Evolutionary conservation across 2,329 filamentous ascomycete genomes (phyloP), one percentile per base, ranked within the genome.

Genomic region (Pseudogymnoascus sp.): DNA sequence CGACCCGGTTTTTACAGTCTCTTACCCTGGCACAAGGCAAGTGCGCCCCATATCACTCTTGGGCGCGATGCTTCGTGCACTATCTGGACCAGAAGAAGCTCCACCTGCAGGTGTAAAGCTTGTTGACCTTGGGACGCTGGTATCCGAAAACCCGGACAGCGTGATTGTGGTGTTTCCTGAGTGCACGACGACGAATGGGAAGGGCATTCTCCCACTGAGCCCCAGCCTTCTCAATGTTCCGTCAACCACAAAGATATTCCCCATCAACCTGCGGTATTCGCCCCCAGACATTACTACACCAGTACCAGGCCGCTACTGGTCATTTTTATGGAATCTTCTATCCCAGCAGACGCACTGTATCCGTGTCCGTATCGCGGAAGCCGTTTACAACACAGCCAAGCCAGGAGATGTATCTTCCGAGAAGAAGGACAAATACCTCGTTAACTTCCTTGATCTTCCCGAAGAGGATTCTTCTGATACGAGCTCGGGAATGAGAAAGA

Each of bases 141-240:
- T 92, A 9, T 76, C 80, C 33, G 79, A 83, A 63, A 84, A 96
- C 72, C 91, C 91, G 0, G 81, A 84, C 63, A 86, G 91, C 52
- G 84, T 91, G 64, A 84, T 97, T 65, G 91, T 88, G 65, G 86
- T 96, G 1, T 97, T 97, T 74, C 93, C 95, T 11, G 95, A 99
- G 77, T 93, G 89, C 75, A 95, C 89, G 4, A 96, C 95, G 0
- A 96, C 91, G 49, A 99, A 99, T 72, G 93, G 93, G 65, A 88
- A 90, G 68, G 95, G 89, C 4, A 93, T 97, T 65, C 77, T 99
- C 11, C 90, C 91, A 1, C 85, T 96, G 62, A 91, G 89, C 65
- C 91, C 89, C 0, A 88, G 87, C 60, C 80, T 99, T 1, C 79
- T 95, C 2, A 83, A 86, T 14, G 84, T 85, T 0, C 85, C 88